A percentile compares a stretch with the other conserved stretches of the same genome.
These are phyloP conservation scores for Penicillium ucsense DNA, from an alignment of 495 filamentous ascomycete species.

Conservation along the genomic window DNA sequence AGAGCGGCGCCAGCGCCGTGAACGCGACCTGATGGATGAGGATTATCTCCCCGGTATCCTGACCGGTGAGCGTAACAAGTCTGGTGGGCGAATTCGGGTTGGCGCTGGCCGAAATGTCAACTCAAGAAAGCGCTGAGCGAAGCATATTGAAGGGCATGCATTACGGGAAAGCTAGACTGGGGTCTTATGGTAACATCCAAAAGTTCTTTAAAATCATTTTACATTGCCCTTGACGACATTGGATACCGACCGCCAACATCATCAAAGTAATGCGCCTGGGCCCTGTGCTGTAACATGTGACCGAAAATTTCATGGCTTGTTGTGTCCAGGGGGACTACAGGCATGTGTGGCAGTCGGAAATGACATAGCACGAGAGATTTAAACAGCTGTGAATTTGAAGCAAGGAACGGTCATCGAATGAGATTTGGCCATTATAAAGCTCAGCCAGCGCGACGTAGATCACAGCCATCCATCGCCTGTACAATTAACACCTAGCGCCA, in stretches of 20 bases:
- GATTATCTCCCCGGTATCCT: constrained; percentile 85
- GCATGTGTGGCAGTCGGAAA: not conserved
- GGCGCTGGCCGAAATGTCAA: constrained; percentile 85
- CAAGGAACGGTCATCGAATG: not conserved
- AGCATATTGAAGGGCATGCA: constrained; percentile 10
- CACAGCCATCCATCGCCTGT: constrained; percentile 22
- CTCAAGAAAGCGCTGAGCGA: constrained; percentile 54
- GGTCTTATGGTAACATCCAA: constrained; percentile 25
- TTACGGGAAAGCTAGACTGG: constrained; percentile 21
- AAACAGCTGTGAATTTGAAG: too few relatives aligned
- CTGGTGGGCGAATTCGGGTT: constrained; percentile 59
- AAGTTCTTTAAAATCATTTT: constrained; percentile 23
- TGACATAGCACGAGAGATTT: not conserved
- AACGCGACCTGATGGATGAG: constrained; percentile 85
- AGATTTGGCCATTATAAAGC: not conserved
- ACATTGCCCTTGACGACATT: not conserved
- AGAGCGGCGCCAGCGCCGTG: constrained; percentile 48
- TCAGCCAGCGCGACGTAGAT: constrained; percentile 11
- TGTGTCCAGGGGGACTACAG: too few relatives aligned
- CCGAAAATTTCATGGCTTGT: too few relatives aligned
- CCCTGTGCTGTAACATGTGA: too few relatives aligned
- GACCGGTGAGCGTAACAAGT: constrained; percentile 59
- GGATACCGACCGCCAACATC: too few relatives aligned
- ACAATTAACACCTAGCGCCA: constrained; percentile 40
- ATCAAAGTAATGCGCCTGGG: too few relatives aligned